phyloP scores from a whole-genome alignment of 78 protist genomes.

The Blattamonas nauphoetae region DNA sequence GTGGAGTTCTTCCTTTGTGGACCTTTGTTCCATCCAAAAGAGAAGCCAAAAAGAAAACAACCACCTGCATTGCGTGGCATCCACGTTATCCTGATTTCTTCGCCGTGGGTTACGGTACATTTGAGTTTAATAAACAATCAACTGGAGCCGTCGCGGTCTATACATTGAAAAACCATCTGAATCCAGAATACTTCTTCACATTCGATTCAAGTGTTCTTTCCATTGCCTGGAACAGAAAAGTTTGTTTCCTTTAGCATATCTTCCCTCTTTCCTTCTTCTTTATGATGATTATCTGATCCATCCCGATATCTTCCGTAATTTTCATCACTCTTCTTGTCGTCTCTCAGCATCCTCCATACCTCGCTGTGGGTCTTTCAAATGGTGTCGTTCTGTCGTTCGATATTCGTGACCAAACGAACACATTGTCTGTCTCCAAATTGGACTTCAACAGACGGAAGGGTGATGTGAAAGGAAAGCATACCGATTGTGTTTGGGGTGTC shows the following conservation, averaged over 20 bases:
- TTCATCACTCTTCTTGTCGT: background rate
- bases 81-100: constrained; percentile 65
- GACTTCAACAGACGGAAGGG: background rate
- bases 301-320: background rate
- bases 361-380: background rate
- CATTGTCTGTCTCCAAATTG: background rate
- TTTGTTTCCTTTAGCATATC: background rate
- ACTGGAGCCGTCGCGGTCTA: constrained; percentile 45
- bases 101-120: constrained; percentile 70
- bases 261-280: background rate
- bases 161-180: constrained; percentile 63
- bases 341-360: background rate
- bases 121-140: constrained; percentile 56
- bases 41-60: constrained; percentile 20
- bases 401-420: background rate
- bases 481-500: background rate
- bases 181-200: constrained; percentile 51
- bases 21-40: constrained; percentile 19
- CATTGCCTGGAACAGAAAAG: constrained; percentile 54
- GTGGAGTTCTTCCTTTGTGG: constrained; percentile 71
- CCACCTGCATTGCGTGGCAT: constrained; percentile 58
- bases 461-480: background rate
- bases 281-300: background rate
- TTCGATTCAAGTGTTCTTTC: constrained; percentile 61
- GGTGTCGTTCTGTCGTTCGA: background rate